Base-by-base conservation (phyloP, 2,329 filamentous ascomycete species). In the Colletotrichum orchidophilum region DNA sequence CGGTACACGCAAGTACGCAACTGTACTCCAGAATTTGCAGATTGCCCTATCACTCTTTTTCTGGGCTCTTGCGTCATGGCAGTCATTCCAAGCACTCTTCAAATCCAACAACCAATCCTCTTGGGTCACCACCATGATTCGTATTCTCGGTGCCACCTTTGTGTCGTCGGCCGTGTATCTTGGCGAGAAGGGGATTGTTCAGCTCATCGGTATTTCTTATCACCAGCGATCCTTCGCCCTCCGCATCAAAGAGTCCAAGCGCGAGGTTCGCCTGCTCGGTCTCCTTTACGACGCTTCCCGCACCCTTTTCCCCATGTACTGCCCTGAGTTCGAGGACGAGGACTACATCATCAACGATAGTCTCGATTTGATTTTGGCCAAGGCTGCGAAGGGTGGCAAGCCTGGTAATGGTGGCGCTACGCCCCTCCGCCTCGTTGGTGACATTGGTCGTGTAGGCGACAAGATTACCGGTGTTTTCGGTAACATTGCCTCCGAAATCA, bases 391-490 rank as follows among this genome's bases (percentile, higher is more conserved):
- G 75, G 86, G 83, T 66, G 81, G 79, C 57, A 82, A 83, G 74
- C 84, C 80, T 74, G 84, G 81, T 52, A 82, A 82, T 3, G 93
- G 92, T 54, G 90, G 91, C 8, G 90, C 87, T 6, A 94, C 93
- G 2, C 96, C 96, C 0, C 91, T 97, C 87, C 91, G 90, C 73
- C 82, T 98, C 18, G 91, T 98, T 60, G 88, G 91, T 67, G 91
- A 92, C 66, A 91, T 94, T 61, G 93, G 93, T 50, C 91, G 95
- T 26, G 86, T 97, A 65, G 96, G 96, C 77, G 96, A 97, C 85
- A 97, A 97, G 83, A 91, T 98, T 73, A 97, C 95, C 0, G 95
- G 94, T 1, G 93, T 92, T 0, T 97, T 98, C 80, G 96, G 96
- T 27, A 96, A 97, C 77, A 90, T 98, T 61, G 96, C 96, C 1